Evolutionary conservation across 1,139 yeast genomes (phyloP), one percentile per base, ranked within the genome.

Genomic region (Kodamaea anthophila): DNA sequence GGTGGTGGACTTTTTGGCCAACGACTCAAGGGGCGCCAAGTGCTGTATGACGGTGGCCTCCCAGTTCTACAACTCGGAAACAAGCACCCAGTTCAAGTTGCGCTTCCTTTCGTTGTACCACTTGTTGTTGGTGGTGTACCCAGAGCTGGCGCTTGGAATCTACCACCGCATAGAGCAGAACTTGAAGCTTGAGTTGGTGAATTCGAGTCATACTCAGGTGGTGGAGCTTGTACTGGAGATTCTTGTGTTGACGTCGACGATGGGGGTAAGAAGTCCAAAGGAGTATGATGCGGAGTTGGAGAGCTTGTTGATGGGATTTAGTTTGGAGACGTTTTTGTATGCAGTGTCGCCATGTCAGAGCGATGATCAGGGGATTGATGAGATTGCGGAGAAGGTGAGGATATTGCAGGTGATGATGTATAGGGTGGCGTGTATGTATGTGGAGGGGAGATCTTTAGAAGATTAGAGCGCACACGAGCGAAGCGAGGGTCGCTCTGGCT

Each of bases 21-120:
- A 61, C 5, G 70, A 65, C 18, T 37, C 61, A 2, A 57, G 60
- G 3, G 55, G 57, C 15, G 60, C 85, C 0, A 58, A 60, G 22
- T 44, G 75, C 22, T 56, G 74, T 0, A 52, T 77, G 31, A 60
- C 67, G 33, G 72, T 77, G 36, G 76, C 76, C 7, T 68, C 81
- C 0, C 55, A 58, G 24, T 66, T 71, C 35, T 78, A 76, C 51
- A 61, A 60, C 19, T 54, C 67, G 2, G 70, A 70, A 5, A 55
- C 68, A 1, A 68, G 57, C 18, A 47, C 47, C 16, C 57, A 62
- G 4, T 62, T 74, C 35, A 76, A 69, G 32, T 44, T 65, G 9
- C 68, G 78, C 31, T 80, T 76, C 41, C 54, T 83, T 31, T 56
- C 64, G 9, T 49, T 82, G 11, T 57, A 72, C 46, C 56, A 60